These are phyloP conservation scores for Lunularia cruciata DNA, from an alignment of 225 moss, liverwort and hornwort species.

Conservation along the genomic window DNA sequence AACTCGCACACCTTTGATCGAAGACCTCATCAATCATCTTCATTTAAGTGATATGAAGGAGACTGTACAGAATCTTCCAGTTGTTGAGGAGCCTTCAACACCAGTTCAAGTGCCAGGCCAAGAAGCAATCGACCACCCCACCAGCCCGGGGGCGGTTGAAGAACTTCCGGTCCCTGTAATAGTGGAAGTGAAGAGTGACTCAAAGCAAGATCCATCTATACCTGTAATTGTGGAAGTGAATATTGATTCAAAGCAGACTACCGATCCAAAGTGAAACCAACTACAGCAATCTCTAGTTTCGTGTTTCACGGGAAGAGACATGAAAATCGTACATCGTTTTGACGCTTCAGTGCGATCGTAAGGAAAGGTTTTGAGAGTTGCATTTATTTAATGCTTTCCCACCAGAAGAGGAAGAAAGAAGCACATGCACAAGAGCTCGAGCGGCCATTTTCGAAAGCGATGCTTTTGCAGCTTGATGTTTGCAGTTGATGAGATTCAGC, in stretches of 20 bases:
- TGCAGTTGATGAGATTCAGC: constrained; percentile 10
- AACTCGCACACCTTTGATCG: constrained; percentile 18
- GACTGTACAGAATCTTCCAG: not conserved
- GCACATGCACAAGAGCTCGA: constrained; percentile 18
- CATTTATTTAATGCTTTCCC: constrained; percentile 5
- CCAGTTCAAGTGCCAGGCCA: not conserved
- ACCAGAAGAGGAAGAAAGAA: too few species aligned
- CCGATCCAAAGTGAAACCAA: constrained; percentile 16
- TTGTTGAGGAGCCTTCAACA: constrained; percentile 22
- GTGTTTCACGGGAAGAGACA: constrained; percentile 1
- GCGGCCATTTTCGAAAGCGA: constrained; percentile 4
- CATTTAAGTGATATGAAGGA: constrained; percentile 11
- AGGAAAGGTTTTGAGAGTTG: constrained; percentile 15
- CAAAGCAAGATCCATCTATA: constrained; percentile 23
- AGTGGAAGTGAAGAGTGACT: constrained; percentile 14
- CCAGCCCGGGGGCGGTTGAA: constrained; percentile 2
- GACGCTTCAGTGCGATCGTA: not conserved
- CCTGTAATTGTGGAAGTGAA: constrained; percentile 23
- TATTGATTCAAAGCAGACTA: constrained; percentile 12
- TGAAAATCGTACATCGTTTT: constrained; percentile 11
- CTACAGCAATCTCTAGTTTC: not conserved
- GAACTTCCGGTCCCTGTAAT: constrained; percentile 4
- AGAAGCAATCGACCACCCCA: not conserved
- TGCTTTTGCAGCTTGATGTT: constrained; percentile 13
- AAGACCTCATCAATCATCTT: constrained; percentile 23